Percentiles rank a stretch among this genome's conserved stretches.
These are phyloP conservation scores for Ganoderma lucidum DNA, from an alignment of 1,284 basidiomycete genomes.

Conservation along the genomic window DNA sequence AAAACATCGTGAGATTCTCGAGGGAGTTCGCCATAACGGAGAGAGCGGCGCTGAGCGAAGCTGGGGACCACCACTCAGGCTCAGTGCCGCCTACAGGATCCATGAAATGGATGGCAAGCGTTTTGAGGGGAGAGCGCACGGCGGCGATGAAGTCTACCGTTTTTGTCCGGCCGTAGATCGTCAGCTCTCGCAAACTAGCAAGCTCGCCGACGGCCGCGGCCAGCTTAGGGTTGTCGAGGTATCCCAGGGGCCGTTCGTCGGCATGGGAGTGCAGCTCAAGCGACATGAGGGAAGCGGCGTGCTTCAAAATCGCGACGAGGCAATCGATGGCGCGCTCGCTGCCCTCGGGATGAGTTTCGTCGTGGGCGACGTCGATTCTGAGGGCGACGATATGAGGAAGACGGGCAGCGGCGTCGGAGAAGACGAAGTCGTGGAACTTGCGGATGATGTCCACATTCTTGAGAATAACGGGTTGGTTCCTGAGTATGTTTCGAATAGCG, in stretches of 20 bases:
- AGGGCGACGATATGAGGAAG: neutral
- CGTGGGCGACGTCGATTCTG: neutral
- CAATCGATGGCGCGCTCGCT: neutral
- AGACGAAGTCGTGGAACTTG: slow-evolving; percentile 1
- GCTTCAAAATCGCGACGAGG: neutral
- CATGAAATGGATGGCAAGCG: neutral
- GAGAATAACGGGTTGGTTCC: neutral
- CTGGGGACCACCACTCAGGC: neutral
- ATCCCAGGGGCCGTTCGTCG: neutral
- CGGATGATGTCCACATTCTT: neutral
- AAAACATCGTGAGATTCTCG: neutral
- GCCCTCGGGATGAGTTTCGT: neutral
- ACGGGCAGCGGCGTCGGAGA: neutral
- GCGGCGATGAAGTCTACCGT: neutral
- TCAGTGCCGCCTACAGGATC: neutral
- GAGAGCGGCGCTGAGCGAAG: neutral
- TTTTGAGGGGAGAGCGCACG: neutral
- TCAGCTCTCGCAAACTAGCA: neutral
- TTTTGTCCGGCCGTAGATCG: neutral
- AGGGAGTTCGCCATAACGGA: neutral
- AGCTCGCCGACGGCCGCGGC: neutral
- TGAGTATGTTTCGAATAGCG: neutral
- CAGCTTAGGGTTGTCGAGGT: neutral
- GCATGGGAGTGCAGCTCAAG: neutral
- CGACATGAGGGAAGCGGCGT: neutral